Evolutionary conservation across 768 basidiomycete species (phyloP).

Genomic region (Boletus speciosus): DNA sequence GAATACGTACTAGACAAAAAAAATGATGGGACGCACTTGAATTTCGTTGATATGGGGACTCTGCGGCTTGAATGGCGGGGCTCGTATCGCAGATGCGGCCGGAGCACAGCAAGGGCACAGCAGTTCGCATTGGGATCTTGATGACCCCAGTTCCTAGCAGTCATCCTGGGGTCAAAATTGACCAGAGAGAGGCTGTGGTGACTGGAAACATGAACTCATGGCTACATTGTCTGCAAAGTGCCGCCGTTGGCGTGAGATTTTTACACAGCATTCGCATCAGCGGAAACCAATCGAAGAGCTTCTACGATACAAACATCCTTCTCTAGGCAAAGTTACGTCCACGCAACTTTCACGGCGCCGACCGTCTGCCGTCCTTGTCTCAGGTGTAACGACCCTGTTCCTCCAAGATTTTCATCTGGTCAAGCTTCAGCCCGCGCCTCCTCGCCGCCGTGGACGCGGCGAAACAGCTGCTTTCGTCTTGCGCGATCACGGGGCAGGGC

Average conservation of each 20-base stretch:
- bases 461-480: not conserved
- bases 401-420: not conserved
- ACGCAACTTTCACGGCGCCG: slow-evolving; percentile 20
- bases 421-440: not conserved
- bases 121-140: not conserved
- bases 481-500: not conserved
- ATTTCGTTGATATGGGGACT: slow-evolving; percentile 18
- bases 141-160: not conserved
- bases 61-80: not conserved
- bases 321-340: not conserved
- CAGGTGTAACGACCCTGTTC: not conserved
- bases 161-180: not conserved
- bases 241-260: not conserved
- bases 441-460: no score
- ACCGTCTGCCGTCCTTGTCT: slow-evolving; percentile 2
- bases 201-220: not conserved
- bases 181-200: not conserved
- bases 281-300: no score
- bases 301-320: not conserved
- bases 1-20: slow-evolving; percentile 7
- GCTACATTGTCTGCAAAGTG: not conserved
- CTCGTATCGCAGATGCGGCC: not conserved
- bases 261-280: not conserved
- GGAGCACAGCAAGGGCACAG: slow-evolving; percentile 14
- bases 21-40: slow-evolving; percentile 3